Percentiles rank a stretch among this genome's conserved stretches.
Conservation (phyloP, 371 early-diverging fungal species). For the Zychaea mexicana region DNA sequence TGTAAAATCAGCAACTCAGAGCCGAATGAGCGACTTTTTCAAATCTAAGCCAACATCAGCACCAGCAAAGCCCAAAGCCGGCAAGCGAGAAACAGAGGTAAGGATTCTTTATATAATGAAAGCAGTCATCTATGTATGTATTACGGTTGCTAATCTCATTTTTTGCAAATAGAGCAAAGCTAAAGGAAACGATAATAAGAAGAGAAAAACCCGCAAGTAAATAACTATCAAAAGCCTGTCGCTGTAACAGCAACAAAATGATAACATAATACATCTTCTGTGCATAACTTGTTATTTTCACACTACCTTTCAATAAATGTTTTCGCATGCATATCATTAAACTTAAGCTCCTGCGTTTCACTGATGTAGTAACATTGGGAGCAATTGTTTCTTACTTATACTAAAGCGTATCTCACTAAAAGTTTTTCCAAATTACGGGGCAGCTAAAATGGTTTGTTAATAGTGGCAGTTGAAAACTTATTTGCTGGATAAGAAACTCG, state of each 20-base stretch:
- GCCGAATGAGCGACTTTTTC: slow-evolving; percentile 92
- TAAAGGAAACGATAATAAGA: not conserved
- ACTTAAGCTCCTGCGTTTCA: too few relatives aligned
- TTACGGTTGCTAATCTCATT: not conserved
- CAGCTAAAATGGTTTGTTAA: too few relatives aligned
- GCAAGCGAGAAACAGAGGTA: not conserved
- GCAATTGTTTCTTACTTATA: too few relatives aligned
- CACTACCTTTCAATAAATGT: too few relatives aligned
- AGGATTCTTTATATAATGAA: not conserved
- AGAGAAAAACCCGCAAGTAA: not conserved
- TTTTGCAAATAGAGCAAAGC: not conserved
- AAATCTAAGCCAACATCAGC: slow-evolving; percentile 23
- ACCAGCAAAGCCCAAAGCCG: not conserved
- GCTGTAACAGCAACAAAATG: not conserved
- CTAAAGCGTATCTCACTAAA: too few relatives aligned
- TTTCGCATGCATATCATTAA: too few relatives aligned
- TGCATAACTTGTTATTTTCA: too few relatives aligned
- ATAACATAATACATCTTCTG: too few relatives aligned
- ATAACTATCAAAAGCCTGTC: not conserved
- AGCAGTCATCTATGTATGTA: not conserved
- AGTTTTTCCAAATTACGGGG: too few relatives aligned
- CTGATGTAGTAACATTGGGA: too few relatives aligned
- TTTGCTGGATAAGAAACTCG: too few relatives aligned
- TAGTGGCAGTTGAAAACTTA: too few relatives aligned
- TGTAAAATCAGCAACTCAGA: slow-evolving; percentile 80